Base-by-base conservation (phyloP, 1,139 yeast species). In the Fermentozyma sake region DNA sequence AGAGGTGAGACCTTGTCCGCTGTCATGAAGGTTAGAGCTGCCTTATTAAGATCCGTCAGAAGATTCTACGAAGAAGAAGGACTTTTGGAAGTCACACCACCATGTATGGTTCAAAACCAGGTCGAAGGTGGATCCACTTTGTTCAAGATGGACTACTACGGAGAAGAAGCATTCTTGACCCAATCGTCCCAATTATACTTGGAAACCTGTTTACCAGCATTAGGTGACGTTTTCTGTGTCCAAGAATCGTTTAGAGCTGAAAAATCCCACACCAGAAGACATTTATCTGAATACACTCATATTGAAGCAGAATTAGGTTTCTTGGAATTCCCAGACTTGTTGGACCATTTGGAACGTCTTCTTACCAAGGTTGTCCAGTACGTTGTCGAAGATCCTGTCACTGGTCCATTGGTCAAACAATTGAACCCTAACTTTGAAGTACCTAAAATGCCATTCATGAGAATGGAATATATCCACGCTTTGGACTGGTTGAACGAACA, bases 181-280 rank as follows among this genome's bases (percentile, higher is more conserved):
- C 99, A 93, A 65, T 84, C 96, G 9, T 91, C 98, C 15, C 99
- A 93, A 68, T 74, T 93, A 48, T 93, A 93, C 62, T 72, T 93
- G 57, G 99, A 93, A 68, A 91, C 99, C 12, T 83, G 94, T 63
- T 74, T 91, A 44, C 96, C 99, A 14, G 80, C 97, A 8, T 70
- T 93, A 41, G 98, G 98, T 53, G 97, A 93, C 54, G 97, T 89
- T 35, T 93, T 76, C 73, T 85, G 96, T 71, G 76, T 93, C 47
- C 98, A 91, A 64, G 99, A 93, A 66, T 87, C 97, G 10, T 93
- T 93, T 82, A 81, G 99, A 61, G 99, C 99, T 37, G 99, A 93
- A 68, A 85, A 87, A 57, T 87, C 97, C 11, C 98, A 93, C 65
- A 93, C 99, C 33, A 84, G 98, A 70, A 85, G 99, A 68, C 99